A percentile compares a stretch with the other conserved stretches of the same genome.
These are phyloP conservation scores for Isabelozyma pseudorhagii DNA, from an alignment of 805 yeast genomes.

Conservation along the genomic window DNA sequence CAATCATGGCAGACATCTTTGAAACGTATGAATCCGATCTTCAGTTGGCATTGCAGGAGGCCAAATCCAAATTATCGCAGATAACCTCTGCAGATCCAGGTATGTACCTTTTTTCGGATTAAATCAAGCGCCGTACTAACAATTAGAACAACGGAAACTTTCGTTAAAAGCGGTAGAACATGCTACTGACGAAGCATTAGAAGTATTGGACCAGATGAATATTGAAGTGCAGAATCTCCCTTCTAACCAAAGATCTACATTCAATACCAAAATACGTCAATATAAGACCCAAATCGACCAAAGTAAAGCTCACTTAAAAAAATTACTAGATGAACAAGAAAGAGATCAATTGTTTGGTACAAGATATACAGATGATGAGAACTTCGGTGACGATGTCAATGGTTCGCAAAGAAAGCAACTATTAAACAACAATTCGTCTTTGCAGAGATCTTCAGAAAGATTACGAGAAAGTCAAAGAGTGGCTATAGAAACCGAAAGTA, in stretches of 20 bases:
- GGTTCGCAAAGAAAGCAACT: slow-evolving; percentile 79
- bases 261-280: slow-evolving; percentile 73
- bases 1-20: slow-evolving; percentile 50
- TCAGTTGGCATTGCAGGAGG: slow-evolving; percentile 66
- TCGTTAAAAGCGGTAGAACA: slow-evolving; percentile 60
- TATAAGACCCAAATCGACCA: slow-evolving; percentile 59
- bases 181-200: slow-evolving; percentile 76
- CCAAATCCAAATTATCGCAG: slow-evolving; percentile 60
- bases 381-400: slow-evolving; percentile 32
- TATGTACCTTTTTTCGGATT: slow-evolving; percentile 12
- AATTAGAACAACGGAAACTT: slow-evolving; percentile 46
- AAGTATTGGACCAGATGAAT: slow-evolving; percentile 80
- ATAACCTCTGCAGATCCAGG: slow-evolving; percentile 45
- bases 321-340: slow-evolving; percentile 66
- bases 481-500: slow-evolving; percentile 87
- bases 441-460: slow-evolving; percentile 81
- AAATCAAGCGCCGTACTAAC: slow-evolving; percentile 14
- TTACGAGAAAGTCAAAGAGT: slow-evolving; percentile 83
- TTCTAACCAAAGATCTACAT: slow-evolving; percentile 65
- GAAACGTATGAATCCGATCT: slow-evolving; percentile 68
- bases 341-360: slow-evolving; percentile 70
- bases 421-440: slow-evolving; percentile 69
- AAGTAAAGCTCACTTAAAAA: slow-evolving; percentile 52
- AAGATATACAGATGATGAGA: slow-evolving; percentile 34
- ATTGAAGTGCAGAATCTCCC: slow-evolving; percentile 84